Evolutionary conservation across 768 basidiomycete genomes (phyloP), one percentile per base, ranked within the genome.

Genomic region (Suillus ampliporus): DNA sequence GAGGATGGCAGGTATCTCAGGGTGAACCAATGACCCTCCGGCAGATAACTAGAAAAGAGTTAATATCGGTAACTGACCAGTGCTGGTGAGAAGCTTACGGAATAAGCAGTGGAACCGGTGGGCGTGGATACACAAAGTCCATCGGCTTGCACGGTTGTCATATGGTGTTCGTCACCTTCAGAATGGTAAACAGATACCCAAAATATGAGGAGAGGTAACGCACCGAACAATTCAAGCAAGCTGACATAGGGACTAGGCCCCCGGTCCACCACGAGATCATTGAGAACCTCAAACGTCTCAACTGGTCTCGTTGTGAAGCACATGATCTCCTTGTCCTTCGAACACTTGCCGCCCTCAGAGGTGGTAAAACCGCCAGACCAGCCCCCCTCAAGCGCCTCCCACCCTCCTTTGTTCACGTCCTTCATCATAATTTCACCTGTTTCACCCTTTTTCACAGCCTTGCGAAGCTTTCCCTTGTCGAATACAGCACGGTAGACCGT

Each of bases 91-190:
- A 54, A 61, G 79, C 90, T 51, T 69, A 95, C 94, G 17, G 97
- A 99, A 76, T 99, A 99, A 4, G 97, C 97, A 13, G 97, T 99
- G 38, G 97, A 99, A 5, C 97, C 97, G 0, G 97, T 99, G 9
- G 97, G 97, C 0, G 97, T 99, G 26, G 90, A 90, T 17, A 99
- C 89, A 35, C 92, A 94, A 47, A 99, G 80, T 14, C 97, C 97
- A 70, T 99, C 97, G 0, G 96, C 97, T 78, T 99, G 97, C 3
- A 99, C 97, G 2, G 97, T 99, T 1, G 97, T 99, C 86, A 99
- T 90, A 79, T 99, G 97, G 76, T 99, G 94, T 66, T 99, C 97
- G 72, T 99, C 97, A 64, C 95, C 97, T 98, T 13, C 38, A 38
- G 7, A n/a, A 51, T 47, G 37, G 1, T 52, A 56, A 57, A 67